Conservation (phyloP, 306 rosid species). For the Begonia loranthoides region DNA sequence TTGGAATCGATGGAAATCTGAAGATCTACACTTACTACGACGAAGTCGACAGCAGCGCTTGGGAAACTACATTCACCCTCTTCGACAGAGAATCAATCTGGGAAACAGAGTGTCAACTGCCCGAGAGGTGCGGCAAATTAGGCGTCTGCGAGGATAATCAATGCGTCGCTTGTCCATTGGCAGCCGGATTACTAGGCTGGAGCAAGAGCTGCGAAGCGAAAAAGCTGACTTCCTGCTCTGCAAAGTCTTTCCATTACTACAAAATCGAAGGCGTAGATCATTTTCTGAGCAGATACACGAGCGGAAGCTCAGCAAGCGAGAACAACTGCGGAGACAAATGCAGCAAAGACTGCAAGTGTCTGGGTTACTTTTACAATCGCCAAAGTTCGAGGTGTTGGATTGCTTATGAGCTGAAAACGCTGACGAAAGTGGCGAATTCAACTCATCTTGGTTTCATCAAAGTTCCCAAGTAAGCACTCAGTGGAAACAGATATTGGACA, state of each 20-base stretch:
- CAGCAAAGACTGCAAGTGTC: slow-evolving; percentile 37
- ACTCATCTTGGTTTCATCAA: slow-evolving; percentile 38
- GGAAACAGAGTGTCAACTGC: slow-evolving; percentile 26
- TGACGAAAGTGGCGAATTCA: slow-evolving; percentile 26
- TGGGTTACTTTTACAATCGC: slow-evolving; percentile 36
- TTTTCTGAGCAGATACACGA: slow-evolving; percentile 43
- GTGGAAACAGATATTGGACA: no score
- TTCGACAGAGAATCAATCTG: slow-evolving; percentile 29
- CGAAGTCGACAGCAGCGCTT: slow-evolving; percentile 27
- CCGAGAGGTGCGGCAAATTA: slow-evolving; percentile 26
- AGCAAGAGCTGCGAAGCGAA: slow-evolving; percentile 28
- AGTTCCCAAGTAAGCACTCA: no score
- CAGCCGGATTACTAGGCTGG: slow-evolving; percentile 45
- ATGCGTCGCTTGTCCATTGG: slow-evolving; percentile 52
- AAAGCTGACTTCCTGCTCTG: slow-evolving; percentile 23
- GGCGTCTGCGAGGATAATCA: slow-evolving; percentile 55
- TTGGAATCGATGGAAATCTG: slow-evolving; percentile 58
- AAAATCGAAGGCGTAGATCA: slow-evolving; percentile 51
- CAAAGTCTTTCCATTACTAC: slow-evolving; percentile 33
- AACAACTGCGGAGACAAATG: slow-evolving; percentile 34
- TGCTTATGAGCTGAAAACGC: slow-evolving; percentile 39
- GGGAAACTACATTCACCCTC: slow-evolving; percentile 40
- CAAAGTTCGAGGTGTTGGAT: slow-evolving; percentile 42
- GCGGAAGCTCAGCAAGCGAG: slow-evolving; percentile 22
- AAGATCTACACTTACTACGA: slow-evolving; percentile 33